Percentiles rank a stretch among this genome's conserved stretches.
phyloP scores from a whole-genome alignment of 129 eudicot species.

The Erigeron canadensis region DNA sequence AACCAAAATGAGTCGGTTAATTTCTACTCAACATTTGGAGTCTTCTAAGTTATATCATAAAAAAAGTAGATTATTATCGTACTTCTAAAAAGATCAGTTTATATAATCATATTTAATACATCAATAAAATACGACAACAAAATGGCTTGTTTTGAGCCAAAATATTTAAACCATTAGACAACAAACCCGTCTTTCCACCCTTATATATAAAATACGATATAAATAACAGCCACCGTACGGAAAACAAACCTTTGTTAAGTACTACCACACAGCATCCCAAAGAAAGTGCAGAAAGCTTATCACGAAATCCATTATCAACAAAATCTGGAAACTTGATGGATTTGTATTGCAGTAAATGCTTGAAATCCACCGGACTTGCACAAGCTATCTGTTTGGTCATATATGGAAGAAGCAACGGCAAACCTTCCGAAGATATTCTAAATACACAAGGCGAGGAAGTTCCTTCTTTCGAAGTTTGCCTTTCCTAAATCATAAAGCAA shows the following conservation, averaged over 20 bases:
- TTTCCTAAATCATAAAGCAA: slow-evolving; percentile 55
- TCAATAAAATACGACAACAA: background rate
- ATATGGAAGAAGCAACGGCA: slow-evolving; percentile 88
- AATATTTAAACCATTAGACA: background rate
- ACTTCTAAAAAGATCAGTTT: background rate
- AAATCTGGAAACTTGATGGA: slow-evolving; percentile 74
- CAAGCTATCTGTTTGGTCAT: slow-evolving; percentile 74
- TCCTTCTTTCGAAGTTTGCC: slow-evolving; percentile 93
- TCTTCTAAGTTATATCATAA: background rate
- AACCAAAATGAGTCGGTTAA: background rate
- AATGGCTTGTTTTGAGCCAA: background rate
- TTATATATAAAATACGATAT: background rate
- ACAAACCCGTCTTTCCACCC: background rate
- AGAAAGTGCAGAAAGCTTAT: slow-evolving; percentile 57
- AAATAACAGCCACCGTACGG: slow-evolving; percentile 28
- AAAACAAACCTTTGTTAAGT: slow-evolving; percentile 62
- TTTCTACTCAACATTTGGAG: background rate
- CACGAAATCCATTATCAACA: slow-evolving; percentile 65
- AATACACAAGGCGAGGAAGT: slow-evolving; percentile 33
- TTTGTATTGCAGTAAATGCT: slow-evolving; percentile 82
- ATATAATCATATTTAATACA: background rate
- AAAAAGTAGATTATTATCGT: background rate
- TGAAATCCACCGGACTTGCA: slow-evolving; percentile 70
- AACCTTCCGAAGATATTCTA: slow-evolving; percentile 92
- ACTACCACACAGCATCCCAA: slow-evolving; percentile 91